Conservation (phyloP, 2,329 filamentous ascomycete species). For the Cordyceps cateniannulata region DNA sequence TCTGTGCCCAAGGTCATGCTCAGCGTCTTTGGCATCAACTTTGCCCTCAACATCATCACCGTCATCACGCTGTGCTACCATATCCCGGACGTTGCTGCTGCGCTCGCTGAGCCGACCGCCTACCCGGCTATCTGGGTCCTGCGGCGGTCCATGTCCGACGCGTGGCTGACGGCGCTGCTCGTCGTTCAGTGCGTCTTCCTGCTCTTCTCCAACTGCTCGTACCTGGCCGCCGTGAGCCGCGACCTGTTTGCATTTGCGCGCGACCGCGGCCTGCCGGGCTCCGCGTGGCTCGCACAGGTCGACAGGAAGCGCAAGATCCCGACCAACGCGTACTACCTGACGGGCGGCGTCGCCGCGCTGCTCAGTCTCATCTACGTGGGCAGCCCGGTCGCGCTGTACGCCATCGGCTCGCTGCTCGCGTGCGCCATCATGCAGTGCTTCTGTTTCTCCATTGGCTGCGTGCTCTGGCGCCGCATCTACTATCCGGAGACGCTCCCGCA, state of each 20-base stretch:
- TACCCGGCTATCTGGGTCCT: slow-evolving; percentile 14
- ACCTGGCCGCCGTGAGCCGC: slow-evolving; percentile 13
- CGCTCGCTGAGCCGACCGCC: slow-evolving; percentile 9
- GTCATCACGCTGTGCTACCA: slow-evolving; percentile 13
- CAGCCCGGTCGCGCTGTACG: slow-evolving; percentile 15
- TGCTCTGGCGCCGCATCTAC: slow-evolving; percentile 14
- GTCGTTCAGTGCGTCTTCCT: slow-evolving; percentile 7
- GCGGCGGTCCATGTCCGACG: slow-evolving; percentile 10
- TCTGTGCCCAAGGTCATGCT: slow-evolving; percentile 14
- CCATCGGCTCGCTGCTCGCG: slow-evolving; percentile 13
- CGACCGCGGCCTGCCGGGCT: too few relatives aligned
- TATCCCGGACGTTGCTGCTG: slow-evolving; percentile 10
- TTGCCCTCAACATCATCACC: slow-evolving; percentile 3
- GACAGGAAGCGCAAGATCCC: slow-evolving; percentile 11
- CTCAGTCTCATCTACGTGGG: slow-evolving; percentile 15
- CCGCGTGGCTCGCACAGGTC: slow-evolving; percentile 8
- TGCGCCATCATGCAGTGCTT: slow-evolving; percentile 15
- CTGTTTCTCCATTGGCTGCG: slow-evolving; percentile 13
- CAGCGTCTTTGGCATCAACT: slow-evolving; percentile 3
- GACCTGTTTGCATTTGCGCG: slow-evolving; percentile 13
- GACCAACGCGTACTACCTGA: slow-evolving; percentile 12
- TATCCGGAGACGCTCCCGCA: slow-evolving; percentile 14
- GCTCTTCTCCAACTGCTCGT: slow-evolving; percentile 13
- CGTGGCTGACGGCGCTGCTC: slow-evolving; percentile 12
- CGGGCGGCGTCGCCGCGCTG: not conserved